A percentile compares a stretch with the other conserved stretches of the same genome.
phyloP scores from a whole-genome alignment of 768 basidiomycete genomes.

The Phanerodontia chrysosporium region DNA sequence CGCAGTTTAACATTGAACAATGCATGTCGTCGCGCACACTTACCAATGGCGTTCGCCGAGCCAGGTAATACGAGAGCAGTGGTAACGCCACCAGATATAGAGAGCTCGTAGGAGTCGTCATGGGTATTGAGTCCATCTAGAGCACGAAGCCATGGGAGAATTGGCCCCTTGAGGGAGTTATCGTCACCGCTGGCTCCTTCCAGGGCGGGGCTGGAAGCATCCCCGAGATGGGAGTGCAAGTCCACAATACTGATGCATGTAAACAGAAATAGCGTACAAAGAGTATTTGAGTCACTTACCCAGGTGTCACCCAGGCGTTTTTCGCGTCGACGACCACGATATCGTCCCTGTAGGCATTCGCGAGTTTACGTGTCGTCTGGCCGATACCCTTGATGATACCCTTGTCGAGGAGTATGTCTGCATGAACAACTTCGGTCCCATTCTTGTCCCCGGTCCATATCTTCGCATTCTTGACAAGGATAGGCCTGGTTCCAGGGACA shows the following conservation, averaged over 20 bases:
- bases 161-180: conserved; percentile 51
- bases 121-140: conserved; percentile 76
- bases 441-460: conserved; percentile 71
- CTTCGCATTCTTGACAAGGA: conserved; percentile 62
- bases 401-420: conserved; percentile 57
- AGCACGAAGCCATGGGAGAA: conserved; percentile 62
- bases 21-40: too few relatives aligned
- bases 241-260: conserved; percentile 40
- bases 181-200: conserved; percentile 42
- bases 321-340: conserved; percentile 46
- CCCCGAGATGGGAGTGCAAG: conserved; percentile 56
- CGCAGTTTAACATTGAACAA: neutral
- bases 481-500: conserved; percentile 46
- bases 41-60: conserved; percentile 57
- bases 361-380: conserved; percentile 4
- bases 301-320: conserved; percentile 68
- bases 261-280: neutral
- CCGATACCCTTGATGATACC: conserved; percentile 63
- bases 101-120: conserved; percentile 49
- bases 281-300: conserved; percentile 15
- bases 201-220: conserved; percentile 23
- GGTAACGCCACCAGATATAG: conserved; percentile 69
- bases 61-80: conserved; percentile 76
- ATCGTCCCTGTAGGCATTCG: conserved; percentile 1
- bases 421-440: conserved; percentile 54